Percentiles rank a stretch among this genome's conserved stretches.
phyloP scores from a whole-genome alignment of 2,329 filamentous ascomycete genomes.

The Talaromyces rugulosus region DNA sequence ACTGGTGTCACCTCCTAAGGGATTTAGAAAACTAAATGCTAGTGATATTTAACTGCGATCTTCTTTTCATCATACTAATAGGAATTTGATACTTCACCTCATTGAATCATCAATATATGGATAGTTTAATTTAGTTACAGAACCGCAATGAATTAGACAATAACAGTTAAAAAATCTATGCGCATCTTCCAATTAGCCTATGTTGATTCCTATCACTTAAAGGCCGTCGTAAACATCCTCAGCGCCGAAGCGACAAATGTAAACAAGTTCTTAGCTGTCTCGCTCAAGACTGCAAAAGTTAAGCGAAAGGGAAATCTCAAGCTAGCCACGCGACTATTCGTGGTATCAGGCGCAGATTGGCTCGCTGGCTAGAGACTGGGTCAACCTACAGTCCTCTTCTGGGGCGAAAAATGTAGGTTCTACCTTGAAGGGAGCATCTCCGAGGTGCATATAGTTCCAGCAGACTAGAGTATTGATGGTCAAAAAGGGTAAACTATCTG shows the following conservation, averaged over 20 bases:
- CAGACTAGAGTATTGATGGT: constrained; percentile 42
- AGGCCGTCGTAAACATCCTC: neutral
- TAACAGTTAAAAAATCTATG: neutral
- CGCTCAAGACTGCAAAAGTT: neutral
- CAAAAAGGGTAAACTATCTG: neutral
- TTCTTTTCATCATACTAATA: too few relatives aligned
- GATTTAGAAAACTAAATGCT: too few relatives aligned
- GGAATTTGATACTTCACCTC: too few relatives aligned
- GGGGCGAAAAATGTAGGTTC: neutral
- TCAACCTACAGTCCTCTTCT: neutral
- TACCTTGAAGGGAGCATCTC: constrained; percentile 20
- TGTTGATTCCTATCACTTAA: neutral
- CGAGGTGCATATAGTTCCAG: constrained; percentile 52
- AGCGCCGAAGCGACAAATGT: neutral
- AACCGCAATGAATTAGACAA: neutral
- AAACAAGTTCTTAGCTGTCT: neutral
- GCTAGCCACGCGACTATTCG: neutral
- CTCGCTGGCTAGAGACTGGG: neutral
- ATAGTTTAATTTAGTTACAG: too few relatives aligned
- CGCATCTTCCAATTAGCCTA: neutral
- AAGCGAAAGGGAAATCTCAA: neutral
- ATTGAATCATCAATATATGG: too few relatives aligned
- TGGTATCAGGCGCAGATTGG: neutral
- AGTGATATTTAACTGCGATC: too few relatives aligned
- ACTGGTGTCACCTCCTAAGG: too few relatives aligned